Evolutionary conservation across 2,329 filamentous ascomycete genomes (phyloP).

Genomic region (Colletotrichum higginsianum): DNA sequence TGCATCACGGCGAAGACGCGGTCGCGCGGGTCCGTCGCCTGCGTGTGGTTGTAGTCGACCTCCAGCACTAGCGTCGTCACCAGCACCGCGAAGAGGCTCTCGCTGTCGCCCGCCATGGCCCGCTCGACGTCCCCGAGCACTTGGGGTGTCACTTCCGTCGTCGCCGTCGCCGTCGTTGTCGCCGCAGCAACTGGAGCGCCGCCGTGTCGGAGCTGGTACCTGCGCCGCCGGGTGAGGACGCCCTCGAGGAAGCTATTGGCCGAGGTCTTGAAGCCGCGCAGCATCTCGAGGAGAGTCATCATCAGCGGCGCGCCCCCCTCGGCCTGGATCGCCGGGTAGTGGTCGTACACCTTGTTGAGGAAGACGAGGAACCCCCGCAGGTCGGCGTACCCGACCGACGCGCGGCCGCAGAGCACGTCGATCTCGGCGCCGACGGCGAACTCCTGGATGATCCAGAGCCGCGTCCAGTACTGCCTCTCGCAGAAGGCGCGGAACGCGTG

Average conservation of each 20-base stretch:
- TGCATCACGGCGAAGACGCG: constrained; percentile 35
- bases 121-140: background rate
- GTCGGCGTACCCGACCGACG: constrained; percentile 9
- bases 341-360: background rate
- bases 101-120: background rate
- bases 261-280: constrained; percentile 10
- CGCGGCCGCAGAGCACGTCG: constrained; percentile 47
- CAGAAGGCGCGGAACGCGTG: constrained; percentile 45
- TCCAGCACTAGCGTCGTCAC: constrained; percentile 17
- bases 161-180: no score
- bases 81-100: constrained; percentile 17
- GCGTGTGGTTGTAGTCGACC: constrained; percentile 25
- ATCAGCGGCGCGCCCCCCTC: background rate
- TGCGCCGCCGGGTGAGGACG: constrained; percentile 10
- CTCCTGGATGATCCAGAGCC: constrained; percentile 53
- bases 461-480: constrained; percentile 53
- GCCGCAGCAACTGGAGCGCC: background rate
- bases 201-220: constrained; percentile 17
- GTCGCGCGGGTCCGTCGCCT: constrained; percentile 25
- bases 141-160: background rate
- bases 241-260: constrained; percentile 25
- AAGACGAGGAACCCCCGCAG: constrained; percentile 18
- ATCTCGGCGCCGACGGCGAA: constrained; percentile 46
- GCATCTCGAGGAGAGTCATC: constrained; percentile 9
- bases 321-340: background rate